Evolutionary conservation across 2,329 filamentous ascomycete species (phyloP), one percentile per base, ranked within the genome.

Genomic region (Bipolaris zeicola): DNA sequence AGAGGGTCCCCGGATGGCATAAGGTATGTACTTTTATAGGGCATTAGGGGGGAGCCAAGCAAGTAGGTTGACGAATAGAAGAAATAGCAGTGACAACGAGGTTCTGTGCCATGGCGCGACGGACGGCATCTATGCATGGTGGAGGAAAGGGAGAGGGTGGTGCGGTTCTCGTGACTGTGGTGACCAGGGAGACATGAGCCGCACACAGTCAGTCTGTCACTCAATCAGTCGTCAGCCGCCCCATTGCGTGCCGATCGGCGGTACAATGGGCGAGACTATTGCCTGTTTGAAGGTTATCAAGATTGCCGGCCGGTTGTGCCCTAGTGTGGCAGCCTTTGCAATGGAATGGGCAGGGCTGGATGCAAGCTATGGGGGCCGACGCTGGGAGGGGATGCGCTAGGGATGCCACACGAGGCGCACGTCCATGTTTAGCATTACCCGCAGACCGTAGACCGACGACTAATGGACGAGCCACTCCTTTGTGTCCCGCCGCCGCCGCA

Each of bases 401-500:
- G 16, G 49, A 44, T 48, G 47, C 39, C 50, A 57, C 42, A 59
- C 16, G 52, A 56, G 60, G 53, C 43, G 57, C 52, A 62, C 60
- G 60, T 55, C 60, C 60, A 46, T 56, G 45, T 59, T 53, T 55
- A 51, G 61, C 55, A 57, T 50, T 55, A 49, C 48, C 55, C 50
- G 52, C 60, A 59, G 55, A 57, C 55, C 42, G 47, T 42, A 55
- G 52, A 55, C 47, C 41, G 47, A 55, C 46, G 60, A 64, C 55
- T 57, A 58, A 55, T 58, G 60, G 54, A 57, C 26, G 41, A 50
- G 46, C 46, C 52, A 55, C 47, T 39, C 41, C 26, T 18, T n/a
- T 58, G 61, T 57, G 63, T 65, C 61, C 60, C 67, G 64, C 64
- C 59, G 63, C 64, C 59, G 63, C 68, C 55, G 65, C 66, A 58